Evolutionary conservation across 1,284 basidiomycete species (phyloP), one percentile per base, ranked within the genome.

Genomic region (Apiotrichum gamsii): DNA sequence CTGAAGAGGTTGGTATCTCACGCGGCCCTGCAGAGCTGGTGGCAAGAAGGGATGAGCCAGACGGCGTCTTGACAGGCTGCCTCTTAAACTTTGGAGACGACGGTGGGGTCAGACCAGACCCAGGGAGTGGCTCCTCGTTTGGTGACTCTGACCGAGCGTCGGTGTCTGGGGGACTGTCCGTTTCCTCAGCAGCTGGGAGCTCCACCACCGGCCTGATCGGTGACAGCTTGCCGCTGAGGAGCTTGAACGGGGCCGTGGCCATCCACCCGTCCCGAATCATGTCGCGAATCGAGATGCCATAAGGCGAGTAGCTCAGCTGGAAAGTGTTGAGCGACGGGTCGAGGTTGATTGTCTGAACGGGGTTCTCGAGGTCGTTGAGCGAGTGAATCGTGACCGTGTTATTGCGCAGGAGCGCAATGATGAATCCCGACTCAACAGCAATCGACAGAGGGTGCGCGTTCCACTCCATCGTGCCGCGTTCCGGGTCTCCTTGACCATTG

Each of bases 381-480:
- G 77, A 83, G 65, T 94, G 90, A 8, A 94, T 79, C 58, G 86
- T 82, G 43, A 95, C 80, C 0, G 82, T 85, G 43, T 82, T 77
- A 64, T 90, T 82, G 2, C 84, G 80, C 3, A 94, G 75, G 2
- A 94, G 76, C 0, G 89, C 80, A 5, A 83, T 81, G 51, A 90
- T 75, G 57, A 85, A 84, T 3, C 87, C 87, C 52, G 83, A 82
- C 62, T 94, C 88, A 47, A 90, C 75, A 51, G 82, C 89, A 31
- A 91, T 74, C 11, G 83, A 80, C 32, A 82, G 73, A 0, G 90
- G 87, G 72, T 91, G 82, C 37, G 76, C 78, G 1, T 80, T 76
- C 87, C 88, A 94, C 64, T 90, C 81, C 28, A 94, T 73, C 3
- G 90, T 91, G 2, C 89, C 89, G 36, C 90, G 78, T 9, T 89